Conservation (phyloP, 2,329 filamentous ascomycete species). For the Stachybotrys chlorohalonatus region DNA sequence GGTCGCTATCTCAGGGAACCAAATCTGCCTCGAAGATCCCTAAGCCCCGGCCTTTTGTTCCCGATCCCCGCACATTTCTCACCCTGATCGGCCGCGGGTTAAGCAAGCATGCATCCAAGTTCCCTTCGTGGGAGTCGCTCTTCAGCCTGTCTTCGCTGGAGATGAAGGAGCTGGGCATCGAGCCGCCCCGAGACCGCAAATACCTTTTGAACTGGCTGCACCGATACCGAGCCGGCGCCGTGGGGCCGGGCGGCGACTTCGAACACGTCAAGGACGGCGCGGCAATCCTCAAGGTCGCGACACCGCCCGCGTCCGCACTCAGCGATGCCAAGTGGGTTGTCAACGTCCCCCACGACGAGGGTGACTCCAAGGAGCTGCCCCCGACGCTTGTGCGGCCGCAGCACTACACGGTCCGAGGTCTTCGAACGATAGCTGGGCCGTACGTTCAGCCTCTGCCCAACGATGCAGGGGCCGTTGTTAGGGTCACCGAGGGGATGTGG, state of each 20-base stretch:
- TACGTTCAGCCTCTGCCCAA: slow-evolving; percentile 62
- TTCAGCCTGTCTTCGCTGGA: slow-evolving; percentile 74
- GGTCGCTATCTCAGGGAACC: slow-evolving; percentile 33
- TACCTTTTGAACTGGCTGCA: slow-evolving; percentile 87
- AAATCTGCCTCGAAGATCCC: slow-evolving; percentile 40
- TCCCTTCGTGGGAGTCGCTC: slow-evolving; percentile 82
- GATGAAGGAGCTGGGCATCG: slow-evolving; percentile 75
- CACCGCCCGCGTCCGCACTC: slow-evolving; percentile 23
- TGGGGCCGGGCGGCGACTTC: slow-evolving; percentile 77
- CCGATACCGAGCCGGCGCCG: slow-evolving; percentile 67
- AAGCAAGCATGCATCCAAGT: slow-evolving; percentile 73
- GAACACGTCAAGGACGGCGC: slow-evolving; percentile 54
- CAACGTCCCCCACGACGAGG: slow-evolving; percentile 41
- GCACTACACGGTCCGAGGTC: slow-evolving; percentile 57
- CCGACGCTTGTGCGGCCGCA: slow-evolving; percentile 18
- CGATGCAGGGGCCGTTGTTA: slow-evolving; percentile 54
- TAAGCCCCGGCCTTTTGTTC: slow-evolving; percentile 72
- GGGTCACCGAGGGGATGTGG: slow-evolving; percentile 82
- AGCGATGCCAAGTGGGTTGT: slow-evolving; percentile 42
- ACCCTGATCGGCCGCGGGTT: slow-evolving; percentile 84
- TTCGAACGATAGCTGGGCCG: slow-evolving; percentile 64
- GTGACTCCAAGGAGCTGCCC: slow-evolving; percentile 13
- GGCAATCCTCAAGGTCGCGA: slow-evolving; percentile 42
- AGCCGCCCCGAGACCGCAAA: slow-evolving; percentile 70
- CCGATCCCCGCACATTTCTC: slow-evolving; percentile 78